Conservation (phyloP, 805 yeast genomes). For the Lipomyces mesembrius region DNA sequence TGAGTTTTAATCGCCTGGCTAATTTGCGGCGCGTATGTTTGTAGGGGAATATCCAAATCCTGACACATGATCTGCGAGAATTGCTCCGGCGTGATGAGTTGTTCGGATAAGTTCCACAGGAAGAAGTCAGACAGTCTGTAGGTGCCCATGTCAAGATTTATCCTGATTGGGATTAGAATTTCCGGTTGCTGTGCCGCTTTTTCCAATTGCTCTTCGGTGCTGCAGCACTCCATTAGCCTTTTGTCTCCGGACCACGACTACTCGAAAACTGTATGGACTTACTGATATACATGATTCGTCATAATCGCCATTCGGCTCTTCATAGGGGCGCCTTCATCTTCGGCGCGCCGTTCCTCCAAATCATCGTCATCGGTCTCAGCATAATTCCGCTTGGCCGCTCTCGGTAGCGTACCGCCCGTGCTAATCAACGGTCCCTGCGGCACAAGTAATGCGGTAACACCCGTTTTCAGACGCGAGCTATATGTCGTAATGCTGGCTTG, state of each 20-base stretch:
- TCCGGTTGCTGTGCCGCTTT: conserved; percentile 51
- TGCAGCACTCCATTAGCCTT: background rate
- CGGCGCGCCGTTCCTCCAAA: conserved; percentile 16
- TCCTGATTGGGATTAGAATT: conserved; percentile 66
- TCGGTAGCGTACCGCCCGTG: conserved; percentile 31
- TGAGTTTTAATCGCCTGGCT: conserved; percentile 76
- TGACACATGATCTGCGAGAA: conserved; percentile 75
- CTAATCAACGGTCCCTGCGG: conserved; percentile 34
- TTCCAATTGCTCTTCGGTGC: conserved; percentile 46
- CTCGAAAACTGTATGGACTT: background rate
- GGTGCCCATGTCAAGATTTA: conserved; percentile 63
- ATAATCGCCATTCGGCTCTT: conserved; percentile 27
- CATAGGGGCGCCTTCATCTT: conserved; percentile 9
- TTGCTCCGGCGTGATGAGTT: conserved; percentile 69
- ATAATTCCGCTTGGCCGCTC: conserved; percentile 33
- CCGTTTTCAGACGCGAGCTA: conserved; percentile 33
- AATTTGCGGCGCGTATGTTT: conserved; percentile 60
- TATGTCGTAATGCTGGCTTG: conserved; percentile 36
- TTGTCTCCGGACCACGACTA: background rate
- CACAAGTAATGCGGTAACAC: conserved; percentile 33
- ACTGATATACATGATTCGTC: conserved; percentile 33
- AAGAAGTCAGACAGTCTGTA: conserved; percentile 64
- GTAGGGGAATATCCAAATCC: conserved; percentile 79
- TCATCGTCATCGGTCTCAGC: conserved; percentile 36
- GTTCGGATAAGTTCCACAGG: conserved; percentile 67